Conservation (phyloP, 2,329 filamentous ascomycete species). For the Parasarocladium wereldwijsianum region DNA sequence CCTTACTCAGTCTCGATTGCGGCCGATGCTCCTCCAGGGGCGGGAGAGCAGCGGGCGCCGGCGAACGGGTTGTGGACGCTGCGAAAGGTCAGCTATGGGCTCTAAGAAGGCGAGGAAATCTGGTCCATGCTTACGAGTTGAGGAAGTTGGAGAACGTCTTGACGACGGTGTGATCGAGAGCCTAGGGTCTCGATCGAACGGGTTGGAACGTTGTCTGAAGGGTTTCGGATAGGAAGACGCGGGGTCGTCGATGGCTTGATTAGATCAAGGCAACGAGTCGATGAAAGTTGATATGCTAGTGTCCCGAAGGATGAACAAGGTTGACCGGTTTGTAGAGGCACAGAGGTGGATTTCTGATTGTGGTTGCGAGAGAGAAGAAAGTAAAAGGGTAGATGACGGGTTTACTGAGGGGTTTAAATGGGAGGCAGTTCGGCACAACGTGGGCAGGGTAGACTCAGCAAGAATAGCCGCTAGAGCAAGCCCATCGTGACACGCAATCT, state of each 20-base stretch:
- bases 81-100: slow-evolving; percentile 16
- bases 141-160: slow-evolving; percentile 98
- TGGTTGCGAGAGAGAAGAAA: not conserved
- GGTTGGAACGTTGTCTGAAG: slow-evolving; percentile 1
- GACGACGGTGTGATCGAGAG: slow-evolving; percentile 51
- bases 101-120: not conserved
- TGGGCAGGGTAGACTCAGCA: too few species aligned
- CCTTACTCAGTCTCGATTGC: slow-evolving; percentile 41
- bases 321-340: not conserved
- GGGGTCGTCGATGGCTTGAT: slow-evolving; percentile 3
- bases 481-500: too few species aligned
- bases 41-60: slow-evolving; percentile 85
- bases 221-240: too few species aligned
- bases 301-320: slow-evolving; percentile 1
- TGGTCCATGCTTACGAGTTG: slow-evolving; percentile 63
- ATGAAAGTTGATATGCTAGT: slow-evolving; percentile 1
- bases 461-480: too few species aligned
- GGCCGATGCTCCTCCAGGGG: slow-evolving; percentile 70
- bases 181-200: slow-evolving; percentile 32
- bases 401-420: too few species aligned
- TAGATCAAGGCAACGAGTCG: slow-evolving; percentile 6
- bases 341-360: not conserved
- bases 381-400: too few species aligned
- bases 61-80: slow-evolving; percentile 94
- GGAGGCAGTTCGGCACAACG: too few species aligned